These are phyloP conservation scores for Fusarium neocosmosporiellum DNA, from an alignment of 2,329 filamentous ascomycete genomes.

Conservation along the genomic window DNA sequence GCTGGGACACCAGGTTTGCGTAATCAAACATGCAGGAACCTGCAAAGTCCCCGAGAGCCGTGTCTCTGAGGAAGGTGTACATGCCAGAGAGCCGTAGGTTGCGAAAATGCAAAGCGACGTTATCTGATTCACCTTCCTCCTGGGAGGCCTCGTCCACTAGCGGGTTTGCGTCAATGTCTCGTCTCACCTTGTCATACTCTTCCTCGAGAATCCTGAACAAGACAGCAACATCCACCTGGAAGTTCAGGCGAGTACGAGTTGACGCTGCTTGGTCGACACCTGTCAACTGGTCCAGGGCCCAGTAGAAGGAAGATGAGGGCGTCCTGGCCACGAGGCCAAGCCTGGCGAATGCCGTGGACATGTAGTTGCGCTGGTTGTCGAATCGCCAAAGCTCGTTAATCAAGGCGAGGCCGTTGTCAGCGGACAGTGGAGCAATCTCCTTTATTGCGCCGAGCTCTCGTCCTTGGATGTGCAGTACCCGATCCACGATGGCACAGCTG, in stretches of 20 bases:
- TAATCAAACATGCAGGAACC: background rate
- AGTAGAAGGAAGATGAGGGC: background rate
- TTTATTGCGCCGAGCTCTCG: background rate
- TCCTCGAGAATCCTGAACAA: background rate
- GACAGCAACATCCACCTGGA: background rate
- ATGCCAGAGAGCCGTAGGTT: background rate
- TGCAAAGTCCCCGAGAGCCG: background rate
- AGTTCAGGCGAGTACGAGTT: background rate
- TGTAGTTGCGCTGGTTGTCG: background rate
- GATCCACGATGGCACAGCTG: background rate
- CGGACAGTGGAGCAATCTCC: background rate
- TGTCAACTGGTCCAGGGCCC: background rate
- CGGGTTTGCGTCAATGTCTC: background rate
- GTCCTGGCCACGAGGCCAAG: background rate
- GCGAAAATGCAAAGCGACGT: background rate
- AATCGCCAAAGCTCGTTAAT: background rate
- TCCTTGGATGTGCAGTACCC: background rate
- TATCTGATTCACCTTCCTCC: background rate
- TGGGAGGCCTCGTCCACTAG: background rate
- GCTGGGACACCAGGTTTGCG: background rate
- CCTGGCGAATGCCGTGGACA: background rate
- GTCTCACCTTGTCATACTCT: background rate
- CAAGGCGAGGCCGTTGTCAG: background rate
- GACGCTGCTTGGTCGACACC: background rate
- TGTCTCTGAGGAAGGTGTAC: background rate